Conservation (phyloP, 192 early-diverging fungal species). For the Backusella sp. region DNA sequence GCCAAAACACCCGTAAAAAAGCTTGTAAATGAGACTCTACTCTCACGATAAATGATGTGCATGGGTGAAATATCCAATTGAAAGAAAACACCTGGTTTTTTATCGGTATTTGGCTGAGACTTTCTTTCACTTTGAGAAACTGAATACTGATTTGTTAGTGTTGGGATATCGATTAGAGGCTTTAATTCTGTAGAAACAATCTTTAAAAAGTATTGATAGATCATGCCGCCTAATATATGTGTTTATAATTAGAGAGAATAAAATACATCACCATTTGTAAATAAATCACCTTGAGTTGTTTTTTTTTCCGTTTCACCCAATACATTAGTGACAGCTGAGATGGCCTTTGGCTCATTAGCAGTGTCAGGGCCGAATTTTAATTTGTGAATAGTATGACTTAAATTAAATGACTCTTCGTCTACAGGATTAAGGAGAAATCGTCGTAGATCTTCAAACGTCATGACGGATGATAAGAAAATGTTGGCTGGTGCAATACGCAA, state of each 20-base stretch:
- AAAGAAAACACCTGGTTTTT: slow-evolving; percentile 68
- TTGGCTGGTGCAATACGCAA: slow-evolving; percentile 91
- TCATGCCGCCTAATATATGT: slow-evolving; percentile 43
- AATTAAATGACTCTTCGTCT: slow-evolving; percentile 65
- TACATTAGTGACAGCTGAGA: slow-evolving; percentile 52
- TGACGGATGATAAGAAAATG: slow-evolving; percentile 60
- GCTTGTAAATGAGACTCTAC: slow-evolving; percentile 76
- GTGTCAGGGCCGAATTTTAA: slow-evolving; percentile 73
- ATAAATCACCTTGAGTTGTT: slow-evolving; percentile 45
- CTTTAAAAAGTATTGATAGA: slow-evolving; percentile 94
- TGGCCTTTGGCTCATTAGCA: slow-evolving; percentile 15
- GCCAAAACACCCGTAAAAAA: slow-evolving; percentile 91
- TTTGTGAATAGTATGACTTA: slow-evolving; percentile 79
- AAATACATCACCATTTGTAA: too few species aligned
- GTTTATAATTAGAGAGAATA: background rate
- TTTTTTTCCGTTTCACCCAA: slow-evolving; percentile 62
- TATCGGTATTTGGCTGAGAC: slow-evolving; percentile 25
- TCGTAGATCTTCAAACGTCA: slow-evolving; percentile 79
- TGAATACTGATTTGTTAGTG: slow-evolving; percentile 93
- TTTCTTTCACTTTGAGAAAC: slow-evolving; percentile 83
- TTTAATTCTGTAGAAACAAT: slow-evolving; percentile 85
- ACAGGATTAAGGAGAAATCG: slow-evolving; percentile 44
- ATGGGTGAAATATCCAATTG: slow-evolving; percentile 97
- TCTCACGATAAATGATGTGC: slow-evolving; percentile 86
- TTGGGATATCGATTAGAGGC: slow-evolving; percentile 62